These are phyloP conservation scores for Fraxinus americana DNA, from an alignment of 257 asterid species.

Conservation along the genomic window DNA sequence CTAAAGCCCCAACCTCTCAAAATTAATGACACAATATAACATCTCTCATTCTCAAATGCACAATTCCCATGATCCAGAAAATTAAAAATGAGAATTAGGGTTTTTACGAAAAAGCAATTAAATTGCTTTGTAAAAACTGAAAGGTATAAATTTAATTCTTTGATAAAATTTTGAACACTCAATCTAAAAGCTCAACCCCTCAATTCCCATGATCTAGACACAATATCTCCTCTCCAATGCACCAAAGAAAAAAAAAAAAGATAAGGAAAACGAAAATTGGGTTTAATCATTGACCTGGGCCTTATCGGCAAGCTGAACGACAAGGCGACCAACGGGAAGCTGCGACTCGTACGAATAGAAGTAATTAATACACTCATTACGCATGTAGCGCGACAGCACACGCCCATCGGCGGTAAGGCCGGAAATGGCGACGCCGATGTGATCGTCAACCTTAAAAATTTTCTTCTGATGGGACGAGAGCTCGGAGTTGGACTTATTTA, in stretches of 20 bases:
- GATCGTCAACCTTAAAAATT: constrained; percentile 98
- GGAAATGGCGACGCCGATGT: constrained; percentile 97
- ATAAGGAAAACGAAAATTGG: neutral
- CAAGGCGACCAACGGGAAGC: constrained; percentile 91
- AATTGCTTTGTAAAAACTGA: neutral
- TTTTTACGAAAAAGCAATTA: no score
- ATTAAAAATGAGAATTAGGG: no score
- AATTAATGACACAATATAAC: neutral
- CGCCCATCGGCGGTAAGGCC: constrained; percentile 99
- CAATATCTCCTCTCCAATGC: neutral
- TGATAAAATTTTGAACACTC: constrained; percentile 1
- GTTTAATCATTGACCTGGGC: constrained; percentile 74
- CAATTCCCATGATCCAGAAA: neutral
- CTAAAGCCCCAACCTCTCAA: neutral
- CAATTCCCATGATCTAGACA: constrained; percentile 8
- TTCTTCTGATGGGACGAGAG: constrained; percentile 97
- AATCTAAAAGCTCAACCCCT: neutral
- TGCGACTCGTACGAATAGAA: constrained; percentile 82
- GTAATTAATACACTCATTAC: constrained; percentile 88
- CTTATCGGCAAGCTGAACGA: constrained; percentile 97
- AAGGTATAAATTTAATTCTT: neutral
- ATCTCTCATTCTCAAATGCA: neutral
- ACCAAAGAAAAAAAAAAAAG: neutral
- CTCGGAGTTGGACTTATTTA: constrained; percentile 89
- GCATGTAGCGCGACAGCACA: constrained; percentile 90